phyloP scores from a whole-genome alignment of 2,329 filamentous ascomycete species.

The Lachnellula suecica region DNA sequence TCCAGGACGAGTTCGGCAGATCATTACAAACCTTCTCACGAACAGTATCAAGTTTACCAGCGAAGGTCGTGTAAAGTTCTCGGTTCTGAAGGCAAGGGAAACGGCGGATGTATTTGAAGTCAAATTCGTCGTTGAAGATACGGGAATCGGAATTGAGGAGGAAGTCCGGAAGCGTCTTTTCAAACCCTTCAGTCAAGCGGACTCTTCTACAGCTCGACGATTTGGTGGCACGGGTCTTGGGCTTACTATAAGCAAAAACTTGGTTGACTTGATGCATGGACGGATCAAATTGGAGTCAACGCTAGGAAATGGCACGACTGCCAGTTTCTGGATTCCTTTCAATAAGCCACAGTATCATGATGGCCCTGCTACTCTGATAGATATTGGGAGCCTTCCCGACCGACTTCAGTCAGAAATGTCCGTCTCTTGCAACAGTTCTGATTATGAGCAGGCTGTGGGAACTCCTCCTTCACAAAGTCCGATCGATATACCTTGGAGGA shows the following conservation, averaged over 20 bases:
- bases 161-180: conserved; percentile 73
- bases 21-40: conserved; percentile 76
- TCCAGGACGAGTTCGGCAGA: conserved; percentile 79
- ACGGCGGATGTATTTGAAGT: conserved; percentile 64
- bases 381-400: conserved; percentile 65
- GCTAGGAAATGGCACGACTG: conserved; percentile 68
- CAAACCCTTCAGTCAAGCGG: conserved; percentile 79
- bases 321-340: conserved; percentile 76
- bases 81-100: conserved; percentile 62
- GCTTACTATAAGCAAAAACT: conserved; percentile 77
- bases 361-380: conserved; percentile 51
- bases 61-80: conserved; percentile 66
- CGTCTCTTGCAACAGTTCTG: conserved; percentile 67
- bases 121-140: conserved; percentile 73
- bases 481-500: conserved; percentile 9
- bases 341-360: conserved; percentile 61
- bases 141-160: conserved; percentile 79
- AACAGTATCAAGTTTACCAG: conserved; percentile 77
- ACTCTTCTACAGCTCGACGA: conserved; percentile 74
- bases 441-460: conserved; percentile 47
- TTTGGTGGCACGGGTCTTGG: conserved; percentile 79
- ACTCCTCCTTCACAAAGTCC: conserved; percentile 40
- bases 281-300: conserved; percentile 69
- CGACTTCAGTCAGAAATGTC: conserved; percentile 63
- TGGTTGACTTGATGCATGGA: conserved; percentile 77